These are phyloP conservation scores for Eleusine indica DNA, from an alignment of 176 grass and related monocot genomes.

Conservation along the genomic window DNA sequence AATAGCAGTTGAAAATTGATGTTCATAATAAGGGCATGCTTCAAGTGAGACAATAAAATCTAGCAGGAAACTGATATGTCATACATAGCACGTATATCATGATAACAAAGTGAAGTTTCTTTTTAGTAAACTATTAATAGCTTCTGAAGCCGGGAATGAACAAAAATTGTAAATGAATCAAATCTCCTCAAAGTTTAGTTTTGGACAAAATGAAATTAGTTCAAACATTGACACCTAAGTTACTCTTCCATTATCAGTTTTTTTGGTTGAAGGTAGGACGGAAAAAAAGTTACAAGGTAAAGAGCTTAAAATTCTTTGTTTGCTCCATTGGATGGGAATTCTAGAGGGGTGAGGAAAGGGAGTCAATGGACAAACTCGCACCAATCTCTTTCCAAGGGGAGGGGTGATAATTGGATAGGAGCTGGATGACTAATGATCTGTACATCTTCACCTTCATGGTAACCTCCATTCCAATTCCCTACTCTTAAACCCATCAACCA, in stretches of 20 bases:
- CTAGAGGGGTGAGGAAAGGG: neutral
- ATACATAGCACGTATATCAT: slow-evolving; percentile 20
- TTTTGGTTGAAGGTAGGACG: neutral
- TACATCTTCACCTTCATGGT: neutral
- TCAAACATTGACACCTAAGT: neutral
- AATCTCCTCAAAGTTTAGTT: neutral
- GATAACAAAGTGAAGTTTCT: neutral
- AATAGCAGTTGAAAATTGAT: neutral
- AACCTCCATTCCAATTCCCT: neutral
- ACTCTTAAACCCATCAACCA: neutral
- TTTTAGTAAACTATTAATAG: neutral
- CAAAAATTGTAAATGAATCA: slow-evolving; percentile 5
- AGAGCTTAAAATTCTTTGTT: neutral
- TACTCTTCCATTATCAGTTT: neutral
- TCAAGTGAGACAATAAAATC: neutral
- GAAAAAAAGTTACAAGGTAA: neutral
- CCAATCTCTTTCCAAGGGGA: neutral
- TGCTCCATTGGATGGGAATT: neutral
- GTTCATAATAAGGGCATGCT: neutral
- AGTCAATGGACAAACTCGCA: neutral
- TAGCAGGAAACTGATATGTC: neutral
- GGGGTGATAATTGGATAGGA: neutral
- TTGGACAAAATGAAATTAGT: neutral
- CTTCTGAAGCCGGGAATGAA: slow-evolving; percentile 17
- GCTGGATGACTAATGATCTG: neutral